A percentile compares a stretch with the other conserved stretches of the same genome.
Evolutionary conservation across 208 protist genomes (phyloP).

Genomic region (Trypanosoma platydactyli): DNA sequence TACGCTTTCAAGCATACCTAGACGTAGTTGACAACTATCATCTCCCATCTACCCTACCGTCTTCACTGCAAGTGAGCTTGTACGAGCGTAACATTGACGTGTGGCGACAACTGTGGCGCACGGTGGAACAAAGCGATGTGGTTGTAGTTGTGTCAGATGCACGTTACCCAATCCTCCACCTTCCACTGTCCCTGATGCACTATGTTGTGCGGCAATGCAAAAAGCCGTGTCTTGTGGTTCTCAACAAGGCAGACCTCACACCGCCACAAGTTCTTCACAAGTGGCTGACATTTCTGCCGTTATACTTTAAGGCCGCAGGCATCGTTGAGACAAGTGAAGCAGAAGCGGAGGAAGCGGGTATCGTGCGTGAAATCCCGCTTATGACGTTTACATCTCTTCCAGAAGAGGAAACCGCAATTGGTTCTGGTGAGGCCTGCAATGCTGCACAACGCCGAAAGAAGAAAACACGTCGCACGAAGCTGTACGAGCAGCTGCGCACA

Average conservation of each 20-base stretch:
- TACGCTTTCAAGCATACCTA: slow-evolving; percentile 54
- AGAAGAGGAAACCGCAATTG: slow-evolving; percentile 48
- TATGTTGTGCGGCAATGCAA: slow-evolving; percentile 83
- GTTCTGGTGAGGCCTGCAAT: slow-evolving; percentile 21
- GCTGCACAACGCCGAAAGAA: slow-evolving; percentile 39
- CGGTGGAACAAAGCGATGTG: slow-evolving; percentile 95
- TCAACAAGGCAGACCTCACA: slow-evolving; percentile 96
- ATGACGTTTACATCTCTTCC: slow-evolving; percentile 80
- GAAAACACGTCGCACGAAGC: slow-evolving; percentile 52
- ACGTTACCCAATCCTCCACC: slow-evolving; percentile 95
- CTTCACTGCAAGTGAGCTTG: slow-evolving; percentile 65
- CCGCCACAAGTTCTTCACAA: slow-evolving; percentile 46
- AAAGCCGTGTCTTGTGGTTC: slow-evolving; percentile 92
- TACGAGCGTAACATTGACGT: slow-evolving; percentile 98
- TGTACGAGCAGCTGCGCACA: slow-evolving; percentile 78
- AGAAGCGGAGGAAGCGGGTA: slow-evolving; percentile 1
- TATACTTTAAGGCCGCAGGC: slow-evolving; percentile 54
- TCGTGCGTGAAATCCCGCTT: slow-evolving; percentile 49
- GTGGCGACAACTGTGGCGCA: slow-evolving; percentile 98
- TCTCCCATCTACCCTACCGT: slow-evolving; percentile 23
- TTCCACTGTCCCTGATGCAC: slow-evolving; percentile 88
- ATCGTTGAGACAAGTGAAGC: slow-evolving; percentile 24
- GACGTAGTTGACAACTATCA: slow-evolving; percentile 49
- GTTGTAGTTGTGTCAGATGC: slow-evolving; percentile 94
- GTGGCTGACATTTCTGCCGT: slow-evolving; percentile 74